These are phyloP conservation scores for Pythium myriotylum DNA, from an alignment of 352 stramenopile species.

Conservation along the genomic window DNA sequence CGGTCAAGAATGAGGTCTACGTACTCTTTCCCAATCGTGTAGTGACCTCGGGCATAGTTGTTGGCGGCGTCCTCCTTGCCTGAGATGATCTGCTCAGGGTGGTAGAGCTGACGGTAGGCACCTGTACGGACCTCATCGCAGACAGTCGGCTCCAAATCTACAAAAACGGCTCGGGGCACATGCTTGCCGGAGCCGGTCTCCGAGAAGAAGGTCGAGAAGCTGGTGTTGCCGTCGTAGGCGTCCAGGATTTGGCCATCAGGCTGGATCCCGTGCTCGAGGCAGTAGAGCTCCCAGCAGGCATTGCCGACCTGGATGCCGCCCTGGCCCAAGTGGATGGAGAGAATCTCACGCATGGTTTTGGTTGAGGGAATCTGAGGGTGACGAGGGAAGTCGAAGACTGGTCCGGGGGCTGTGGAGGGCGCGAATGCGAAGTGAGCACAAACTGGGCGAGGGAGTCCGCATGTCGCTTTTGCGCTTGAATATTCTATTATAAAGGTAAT, in stretches of 20 bases:
- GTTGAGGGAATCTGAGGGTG: too few species aligned
- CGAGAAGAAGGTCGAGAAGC: conserved; percentile 94
- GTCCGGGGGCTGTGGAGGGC: too few species aligned
- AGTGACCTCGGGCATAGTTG: conserved; percentile 91
- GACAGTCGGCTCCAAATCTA: conserved; percentile 97
- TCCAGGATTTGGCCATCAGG: conserved; percentile 87
- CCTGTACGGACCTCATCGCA: conserved; percentile 95
- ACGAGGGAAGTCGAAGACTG: too few species aligned
- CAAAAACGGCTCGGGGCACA: conserved; percentile 94
- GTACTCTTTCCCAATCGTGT: conserved; percentile 95
- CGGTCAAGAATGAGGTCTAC: conserved; percentile 97
- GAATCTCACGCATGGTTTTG: conserved; percentile 89
- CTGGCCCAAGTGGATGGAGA: conserved; percentile 74
- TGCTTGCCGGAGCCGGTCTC: conserved; percentile 91
- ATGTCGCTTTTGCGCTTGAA: not conserved
- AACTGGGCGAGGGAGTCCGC: conserved; percentile 48
- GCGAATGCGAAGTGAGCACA: conserved; percentile 42
- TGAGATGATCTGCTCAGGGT: conserved; percentile 96
- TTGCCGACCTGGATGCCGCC: too few species aligned
- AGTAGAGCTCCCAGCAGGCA: too few species aligned
- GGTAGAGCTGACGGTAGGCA: conserved; percentile 95
- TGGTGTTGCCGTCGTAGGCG: conserved; percentile 64
- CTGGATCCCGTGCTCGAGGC: conserved; percentile 70
- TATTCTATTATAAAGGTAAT: too few species aligned
- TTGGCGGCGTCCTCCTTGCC: conserved; percentile 95